Percentiles rank a stretch among this genome's conserved stretches.
These are phyloP conservation scores for Tympanopsis confertula DNA, from an alignment of 2,329 filamentous ascomycete species.

Conservation along the genomic window DNA sequence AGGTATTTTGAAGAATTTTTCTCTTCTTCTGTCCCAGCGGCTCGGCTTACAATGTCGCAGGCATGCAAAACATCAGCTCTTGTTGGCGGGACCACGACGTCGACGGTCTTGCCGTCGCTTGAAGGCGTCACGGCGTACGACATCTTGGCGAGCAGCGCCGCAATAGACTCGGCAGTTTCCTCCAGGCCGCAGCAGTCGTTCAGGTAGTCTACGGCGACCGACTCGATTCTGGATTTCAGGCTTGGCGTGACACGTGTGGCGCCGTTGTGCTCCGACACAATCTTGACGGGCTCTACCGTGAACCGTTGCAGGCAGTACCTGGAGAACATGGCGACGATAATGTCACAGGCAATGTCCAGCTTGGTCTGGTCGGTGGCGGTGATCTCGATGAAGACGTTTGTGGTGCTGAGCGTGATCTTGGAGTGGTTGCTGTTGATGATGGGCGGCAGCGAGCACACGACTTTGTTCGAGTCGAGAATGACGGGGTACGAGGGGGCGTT, in stretches of 20 bases:
- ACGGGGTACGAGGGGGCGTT: slow-evolving; percentile 91
- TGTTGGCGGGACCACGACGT: slow-evolving; percentile 76
- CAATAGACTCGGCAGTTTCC: slow-evolving; percentile 64
- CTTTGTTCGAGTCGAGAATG: slow-evolving; percentile 78
- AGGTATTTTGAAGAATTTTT: too few species aligned
- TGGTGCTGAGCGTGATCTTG: slow-evolving; percentile 85
- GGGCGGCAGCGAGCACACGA: slow-evolving; percentile 84
- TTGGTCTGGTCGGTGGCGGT: slow-evolving; percentile 95
- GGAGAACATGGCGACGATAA: slow-evolving; percentile 95
- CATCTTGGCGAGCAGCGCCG: slow-evolving; percentile 77
- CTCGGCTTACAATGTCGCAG: slow-evolving; percentile 87
- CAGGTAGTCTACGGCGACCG: slow-evolving; percentile 84
- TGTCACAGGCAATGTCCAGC: slow-evolving; percentile 88
- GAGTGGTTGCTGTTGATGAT: slow-evolving; percentile 97
- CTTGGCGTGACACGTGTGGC: slow-evolving; percentile 72
- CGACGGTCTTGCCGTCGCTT: slow-evolving; percentile 54
- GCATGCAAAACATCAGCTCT: slow-evolving; percentile 91
- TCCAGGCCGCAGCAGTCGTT: slow-evolving; percentile 81
- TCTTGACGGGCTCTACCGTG: slow-evolving; percentile 86
- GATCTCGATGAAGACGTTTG: slow-evolving; percentile 92
- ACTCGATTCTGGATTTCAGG: slow-evolving; percentile 62
- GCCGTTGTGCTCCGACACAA: slow-evolving; percentile 82
- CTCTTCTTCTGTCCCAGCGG: too few species aligned
- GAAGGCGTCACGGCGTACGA: slow-evolving; percentile 73
- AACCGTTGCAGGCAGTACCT: slow-evolving; percentile 78